Percentiles rank a stretch among this genome's conserved stretches.
Evolutionary conservation across 257 asterid genomes (phyloP).

Genomic region (Orobanche coerulescens): DNA sequence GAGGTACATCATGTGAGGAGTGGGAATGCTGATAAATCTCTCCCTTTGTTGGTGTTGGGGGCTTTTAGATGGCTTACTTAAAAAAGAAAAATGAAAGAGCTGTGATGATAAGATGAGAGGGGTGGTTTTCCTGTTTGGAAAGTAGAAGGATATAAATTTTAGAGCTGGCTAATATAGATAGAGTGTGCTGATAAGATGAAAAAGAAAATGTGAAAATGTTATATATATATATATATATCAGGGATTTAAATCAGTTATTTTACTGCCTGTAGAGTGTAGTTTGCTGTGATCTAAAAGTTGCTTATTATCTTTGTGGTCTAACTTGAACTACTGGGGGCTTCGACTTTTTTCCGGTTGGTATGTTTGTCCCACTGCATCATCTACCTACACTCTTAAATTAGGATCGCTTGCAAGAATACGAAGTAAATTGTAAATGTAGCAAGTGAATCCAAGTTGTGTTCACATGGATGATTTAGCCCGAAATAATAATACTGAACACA

Average conservation of each 20-base stretch:
- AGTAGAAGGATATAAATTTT: not conserved
- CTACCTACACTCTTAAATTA: too few species aligned
- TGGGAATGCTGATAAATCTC: not conserved
- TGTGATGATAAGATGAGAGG: conserved; percentile 18
- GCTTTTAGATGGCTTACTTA: conserved; percentile 8
- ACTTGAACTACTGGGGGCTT: too few species aligned
- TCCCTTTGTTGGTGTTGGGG: conserved; percentile 22
- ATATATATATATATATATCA: not conserved
- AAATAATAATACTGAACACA: too few species aligned
- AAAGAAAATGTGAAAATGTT: not conserved
- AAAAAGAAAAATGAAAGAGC: not conserved
- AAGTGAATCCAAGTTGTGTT: too few species aligned
- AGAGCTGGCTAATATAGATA: not conserved
- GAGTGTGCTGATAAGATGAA: not conserved
- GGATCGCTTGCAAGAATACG: too few species aligned
- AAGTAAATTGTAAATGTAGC: too few species aligned
- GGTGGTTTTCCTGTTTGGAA: conserved; percentile 17
- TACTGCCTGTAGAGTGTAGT: too few species aligned
- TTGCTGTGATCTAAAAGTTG: too few species aligned
- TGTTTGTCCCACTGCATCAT: too few species aligned
- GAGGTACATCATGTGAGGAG: not conserved
- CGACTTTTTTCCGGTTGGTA: too few species aligned
- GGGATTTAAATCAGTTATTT: not conserved
- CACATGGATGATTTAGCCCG: too few species aligned
- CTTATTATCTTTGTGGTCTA: too few species aligned